phyloP scores from a whole-genome alignment of 805 yeast genomes.

The Schizosaccharomyces cryophilus region DNA sequence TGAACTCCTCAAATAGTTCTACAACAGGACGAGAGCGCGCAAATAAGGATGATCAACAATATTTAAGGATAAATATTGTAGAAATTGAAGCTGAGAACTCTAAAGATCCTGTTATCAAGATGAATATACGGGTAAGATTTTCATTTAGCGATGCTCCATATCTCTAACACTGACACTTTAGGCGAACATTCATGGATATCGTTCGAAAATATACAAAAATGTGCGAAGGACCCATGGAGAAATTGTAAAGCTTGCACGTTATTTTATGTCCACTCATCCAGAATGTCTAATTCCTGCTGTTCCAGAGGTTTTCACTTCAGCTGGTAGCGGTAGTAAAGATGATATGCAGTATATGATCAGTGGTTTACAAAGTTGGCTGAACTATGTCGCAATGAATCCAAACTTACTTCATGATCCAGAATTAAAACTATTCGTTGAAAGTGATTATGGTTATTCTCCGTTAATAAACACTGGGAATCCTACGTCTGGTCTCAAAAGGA shows the following conservation, averaged over 20 bases:
- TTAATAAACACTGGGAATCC: constrained; percentile 34
- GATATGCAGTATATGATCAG: constrained; percentile 32
- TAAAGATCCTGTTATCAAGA: neutral
- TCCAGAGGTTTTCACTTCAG: constrained; percentile 51
- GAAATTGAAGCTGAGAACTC: neutral
- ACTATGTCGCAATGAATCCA: constrained; percentile 47
- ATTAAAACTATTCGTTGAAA: constrained; percentile 57
- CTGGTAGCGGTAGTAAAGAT: constrained; percentile 66
- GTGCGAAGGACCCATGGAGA: constrained; percentile 64
- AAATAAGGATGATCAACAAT: neutral
- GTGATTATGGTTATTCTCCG: constrained; percentile 44
- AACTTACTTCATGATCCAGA: constrained; percentile 72
- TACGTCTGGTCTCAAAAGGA: constrained; percentile 70
- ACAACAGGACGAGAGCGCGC: neutral
- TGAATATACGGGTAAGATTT: neutral
- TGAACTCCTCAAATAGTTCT: neutral
- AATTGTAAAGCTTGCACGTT: constrained; percentile 48
- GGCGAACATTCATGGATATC: constrained; percentile 49
- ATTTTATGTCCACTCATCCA: constrained; percentile 54
- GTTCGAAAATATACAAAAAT: constrained; percentile 45
- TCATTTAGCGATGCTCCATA: neutral
- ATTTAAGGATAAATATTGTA: neutral
- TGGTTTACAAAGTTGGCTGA: constrained; percentile 68
- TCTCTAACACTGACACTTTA: constrained; percentile 3
- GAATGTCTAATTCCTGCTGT: constrained; percentile 85